These are phyloP conservation scores for Talaromyces wortmannii DNA, from an alignment of 495 filamentous ascomycete species.

Conservation along the genomic window DNA sequence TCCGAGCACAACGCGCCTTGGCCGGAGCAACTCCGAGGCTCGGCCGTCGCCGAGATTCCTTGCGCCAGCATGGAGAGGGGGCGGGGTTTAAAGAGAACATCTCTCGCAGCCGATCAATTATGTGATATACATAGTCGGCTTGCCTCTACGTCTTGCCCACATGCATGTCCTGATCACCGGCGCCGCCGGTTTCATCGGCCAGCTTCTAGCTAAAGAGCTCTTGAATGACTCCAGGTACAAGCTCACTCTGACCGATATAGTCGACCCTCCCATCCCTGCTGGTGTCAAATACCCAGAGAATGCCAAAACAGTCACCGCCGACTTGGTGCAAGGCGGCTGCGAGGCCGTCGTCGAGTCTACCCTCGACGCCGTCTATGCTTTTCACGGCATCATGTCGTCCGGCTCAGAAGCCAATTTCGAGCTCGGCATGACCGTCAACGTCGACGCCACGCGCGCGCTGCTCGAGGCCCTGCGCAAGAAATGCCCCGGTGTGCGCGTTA, in stretches of 20 bases:
- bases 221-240: slow-evolving; percentile 48
- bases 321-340: slow-evolving; percentile 42
- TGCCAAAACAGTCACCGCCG: slow-evolving; percentile 44
- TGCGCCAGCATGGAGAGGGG: too few relatives aligned
- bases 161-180: slow-evolving; percentile 65
- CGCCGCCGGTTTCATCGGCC: slow-evolving; percentile 62
- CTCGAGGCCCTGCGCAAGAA: slow-evolving; percentile 49
- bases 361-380: slow-evolving; percentile 60
- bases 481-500: slow-evolving; percentile 52
- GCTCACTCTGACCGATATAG: slow-evolving; percentile 55
- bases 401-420: slow-evolving; percentile 67
- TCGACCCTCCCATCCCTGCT: slow-evolving; percentile 45
- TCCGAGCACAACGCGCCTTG: neutral
- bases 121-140: too few relatives aligned
- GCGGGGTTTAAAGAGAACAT: too few relatives aligned
- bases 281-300: slow-evolving; percentile 46
- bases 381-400: slow-evolving; percentile 79
- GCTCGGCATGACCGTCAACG: slow-evolving; percentile 62
- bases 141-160: neutral
- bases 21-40: slow-evolving; percentile 2
- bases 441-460: slow-evolving; percentile 58
- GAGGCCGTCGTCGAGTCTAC: slow-evolving; percentile 44
- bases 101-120: too few relatives aligned
- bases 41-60: neutral
- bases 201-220: slow-evolving; percentile 53